A percentile compares a stretch with the other conserved stretches of the same genome.
These are phyloP conservation scores for Skeletonema menzelii DNA, from an alignment of 108 stramenopile genomes.

Conservation along the genomic window DNA sequence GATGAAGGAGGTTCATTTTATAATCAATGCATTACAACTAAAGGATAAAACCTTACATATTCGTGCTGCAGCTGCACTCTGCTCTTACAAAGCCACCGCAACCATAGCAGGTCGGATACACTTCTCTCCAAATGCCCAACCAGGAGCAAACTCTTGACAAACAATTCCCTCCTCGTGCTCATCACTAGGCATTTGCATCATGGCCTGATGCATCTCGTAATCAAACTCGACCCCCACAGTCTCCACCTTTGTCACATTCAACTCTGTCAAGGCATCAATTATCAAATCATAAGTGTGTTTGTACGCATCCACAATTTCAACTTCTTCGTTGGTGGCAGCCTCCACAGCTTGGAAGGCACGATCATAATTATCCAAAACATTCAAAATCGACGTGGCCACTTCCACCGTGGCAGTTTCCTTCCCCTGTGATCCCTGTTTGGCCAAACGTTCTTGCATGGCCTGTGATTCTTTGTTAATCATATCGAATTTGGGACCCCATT, in stretches of 20 bases:
- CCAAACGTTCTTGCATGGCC: constrained; percentile 69
- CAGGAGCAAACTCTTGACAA: constrained; percentile 86
- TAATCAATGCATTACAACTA: background rate
- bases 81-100: constrained; percentile 66
- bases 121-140: constrained; percentile 71
- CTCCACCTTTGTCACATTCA: constrained; percentile 80
- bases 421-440: constrained; percentile 51
- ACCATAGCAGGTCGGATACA: constrained; percentile 90
- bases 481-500: constrained; percentile 83
- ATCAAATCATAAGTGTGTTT: constrained; percentile 66
- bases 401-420: constrained; percentile 62
- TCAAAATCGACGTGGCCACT: constrained; percentile 60
- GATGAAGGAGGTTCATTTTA: too few relatives aligned
- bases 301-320: constrained; percentile 72
- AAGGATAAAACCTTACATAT: background rate
- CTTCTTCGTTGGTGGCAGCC: constrained; percentile 62
- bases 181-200: constrained; percentile 76
- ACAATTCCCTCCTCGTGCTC: constrained; percentile 87
- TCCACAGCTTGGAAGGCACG: constrained; percentile 72
- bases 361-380: constrained; percentile 83
- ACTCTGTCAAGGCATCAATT: constrained; percentile 54
- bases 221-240: constrained; percentile 88
- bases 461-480: constrained; percentile 50
- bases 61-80: background rate
- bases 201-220: constrained; percentile 87